Evolutionary conservation across 2,329 filamentous ascomycete species (phyloP), one percentile per base, ranked within the genome.

Genomic region (Ceratocystis lukuohia): DNA sequence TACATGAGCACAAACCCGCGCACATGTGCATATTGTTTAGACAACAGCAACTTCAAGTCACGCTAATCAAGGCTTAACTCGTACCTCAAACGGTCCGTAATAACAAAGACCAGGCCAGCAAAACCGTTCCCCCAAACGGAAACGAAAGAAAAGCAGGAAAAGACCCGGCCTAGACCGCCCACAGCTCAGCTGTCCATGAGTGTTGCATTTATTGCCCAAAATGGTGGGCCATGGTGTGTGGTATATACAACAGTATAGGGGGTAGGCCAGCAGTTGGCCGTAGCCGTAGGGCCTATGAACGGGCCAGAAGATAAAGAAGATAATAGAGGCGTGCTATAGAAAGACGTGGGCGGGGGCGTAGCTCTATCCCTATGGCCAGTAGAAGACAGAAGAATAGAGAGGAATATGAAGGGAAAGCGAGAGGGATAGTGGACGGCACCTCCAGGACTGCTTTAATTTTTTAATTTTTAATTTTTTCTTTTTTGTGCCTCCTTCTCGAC

Each of bases 161-260:
- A 17, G 25, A 12, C 50, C 50, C 20, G 25, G 50, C 22, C 50
- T 20, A 57, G 50, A 57, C 50, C 50, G 7, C 50, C 25, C 50
- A 57, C 50, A 28, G 25, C 50, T 57, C 50, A 57, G 50, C 50
- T 57, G 17, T 57, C 22, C 17, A 33, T 12, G 12, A 28, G 25
- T 10, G 50, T 57, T 28, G 50, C 50, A 57, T 57, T 57, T 57
- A 28, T 57, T 28, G 50, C 50, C 50, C 50, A 57, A 57, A 30
- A 57, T 12, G 22, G 50, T 30, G 50, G 15, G 12, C 22, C 3
- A 7, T 57, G 50, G 50, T 30, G 50, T 57, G 50, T 57, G 22
- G 8, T 57, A 57, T 57, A 57, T 22, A 12, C 25, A 8, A 4
- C 28, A 28, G 22, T 57, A 57, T 57, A 57, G 46, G 46, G 20